A percentile compares a stretch with the other conserved stretches of the same genome.
phyloP scores from a whole-genome alignment of 2,329 filamentous ascomycete species.

The Cylindrodendrum hubeiense region DNA sequence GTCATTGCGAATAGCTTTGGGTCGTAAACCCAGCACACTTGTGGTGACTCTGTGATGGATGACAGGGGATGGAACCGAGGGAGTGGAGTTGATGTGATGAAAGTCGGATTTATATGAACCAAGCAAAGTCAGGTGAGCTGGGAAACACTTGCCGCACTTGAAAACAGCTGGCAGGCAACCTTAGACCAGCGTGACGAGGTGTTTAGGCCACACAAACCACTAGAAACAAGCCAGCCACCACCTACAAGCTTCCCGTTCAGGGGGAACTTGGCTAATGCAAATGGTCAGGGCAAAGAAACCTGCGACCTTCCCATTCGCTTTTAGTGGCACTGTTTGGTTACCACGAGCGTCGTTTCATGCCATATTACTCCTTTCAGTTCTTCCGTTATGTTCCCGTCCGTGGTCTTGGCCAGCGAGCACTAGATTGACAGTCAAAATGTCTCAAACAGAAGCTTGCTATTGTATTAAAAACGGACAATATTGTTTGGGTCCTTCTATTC shows the following conservation, averaged over 20 bases:
- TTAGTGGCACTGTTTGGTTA: neutral
- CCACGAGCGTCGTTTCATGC: neutral
- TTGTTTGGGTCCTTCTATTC: neutral
- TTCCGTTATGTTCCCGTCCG: neutral
- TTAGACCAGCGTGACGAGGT: neutral
- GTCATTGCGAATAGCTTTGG: neutral
- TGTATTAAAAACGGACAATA: neutral
- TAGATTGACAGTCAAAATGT: neutral
- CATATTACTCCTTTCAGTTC: neutral
- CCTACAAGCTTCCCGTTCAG: neutral
- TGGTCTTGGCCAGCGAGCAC: neutral
- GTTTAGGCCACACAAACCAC: neutral
- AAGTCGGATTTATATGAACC: neutral
- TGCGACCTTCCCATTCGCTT: neutral
- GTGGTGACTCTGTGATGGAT: neutral
- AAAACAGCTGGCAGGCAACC: slow-evolving; percentile 2
- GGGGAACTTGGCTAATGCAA: too few relatives aligned
- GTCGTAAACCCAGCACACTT: neutral
- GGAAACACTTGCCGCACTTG: slow-evolving; percentile 1
- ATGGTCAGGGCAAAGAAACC: neutral
- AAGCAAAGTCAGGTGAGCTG: neutral
- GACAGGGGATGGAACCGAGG: neutral
- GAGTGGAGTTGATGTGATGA: neutral
- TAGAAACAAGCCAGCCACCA: neutral
- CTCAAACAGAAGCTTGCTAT: neutral